phyloP scores from a whole-genome alignment of 1,139 yeast species.

The Kurtzmaniella quercitrusa region DNA sequence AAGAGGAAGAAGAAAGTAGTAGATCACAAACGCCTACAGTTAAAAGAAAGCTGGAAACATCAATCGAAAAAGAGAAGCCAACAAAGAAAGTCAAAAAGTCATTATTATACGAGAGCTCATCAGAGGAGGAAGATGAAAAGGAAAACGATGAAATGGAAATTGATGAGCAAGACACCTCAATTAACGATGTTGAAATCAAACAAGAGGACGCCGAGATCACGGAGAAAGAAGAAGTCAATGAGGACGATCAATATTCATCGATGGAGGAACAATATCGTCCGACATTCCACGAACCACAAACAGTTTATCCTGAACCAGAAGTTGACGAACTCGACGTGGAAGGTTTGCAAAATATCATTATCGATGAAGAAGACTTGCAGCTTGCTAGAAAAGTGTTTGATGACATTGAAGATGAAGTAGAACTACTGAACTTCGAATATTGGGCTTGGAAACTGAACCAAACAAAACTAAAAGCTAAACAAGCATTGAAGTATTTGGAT shows the following conservation, averaged over 20 bases:
- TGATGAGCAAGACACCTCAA: constrained; percentile 9
- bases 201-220: constrained; percentile 9
- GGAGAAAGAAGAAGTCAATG: constrained; percentile 9
- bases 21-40: constrained; percentile 41
- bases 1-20: constrained; percentile 28
- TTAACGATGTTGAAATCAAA: constrained; percentile 5
- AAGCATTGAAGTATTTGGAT: constrained; percentile 21
- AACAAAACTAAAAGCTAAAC: constrained; percentile 17
- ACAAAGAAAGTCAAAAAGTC: constrained; percentile 21
- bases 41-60: constrained; percentile 30
- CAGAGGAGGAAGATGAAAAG: constrained; percentile 23
- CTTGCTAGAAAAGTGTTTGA: constrained; percentile 46
- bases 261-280: constrained; percentile 44
- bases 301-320: constrained; percentile 48
- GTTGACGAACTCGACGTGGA: constrained; percentile 39
- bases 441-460: constrained; percentile 69
- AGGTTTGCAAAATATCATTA: constrained; percentile 50
- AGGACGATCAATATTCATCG: constrained; percentile 16
- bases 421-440: constrained; percentile 44
- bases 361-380: constrained; percentile 71
- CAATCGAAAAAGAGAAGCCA: constrained; percentile 17
- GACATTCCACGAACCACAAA: constrained; percentile 37
- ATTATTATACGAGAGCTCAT: constrained; percentile 27
- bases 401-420: constrained; percentile 19
- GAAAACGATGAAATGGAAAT: constrained; percentile 8